Evolutionary conservation across 1,284 basidiomycete genomes (phyloP).

Genomic region (Tilletiaria anomala): DNA sequence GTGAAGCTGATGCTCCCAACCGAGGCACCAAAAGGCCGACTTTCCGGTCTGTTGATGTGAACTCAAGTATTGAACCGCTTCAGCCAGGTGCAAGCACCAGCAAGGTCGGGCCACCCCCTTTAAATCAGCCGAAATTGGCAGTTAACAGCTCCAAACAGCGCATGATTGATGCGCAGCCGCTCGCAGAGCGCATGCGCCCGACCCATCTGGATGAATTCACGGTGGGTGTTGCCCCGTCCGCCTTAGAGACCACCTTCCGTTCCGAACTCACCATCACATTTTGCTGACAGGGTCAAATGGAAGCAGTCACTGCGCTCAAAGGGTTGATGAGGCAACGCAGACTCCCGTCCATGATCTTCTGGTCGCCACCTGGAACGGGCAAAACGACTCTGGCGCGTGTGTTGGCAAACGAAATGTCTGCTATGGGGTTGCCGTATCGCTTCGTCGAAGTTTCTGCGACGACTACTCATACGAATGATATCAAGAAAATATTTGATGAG

Average conservation of each 20-base stretch:
- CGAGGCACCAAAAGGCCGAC: too few relatives aligned
- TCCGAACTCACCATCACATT: constrained; percentile 1
- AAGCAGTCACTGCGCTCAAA: too few relatives aligned
- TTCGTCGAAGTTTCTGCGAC: constrained; percentile 39
- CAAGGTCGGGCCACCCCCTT: too few relatives aligned
- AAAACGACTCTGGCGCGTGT: constrained; percentile 68
- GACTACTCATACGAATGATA: constrained; percentile 57
- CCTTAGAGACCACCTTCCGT: neutral
- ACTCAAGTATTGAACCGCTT: too few relatives aligned
- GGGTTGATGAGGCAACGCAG: constrained; percentile 21
- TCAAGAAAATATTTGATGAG: constrained; percentile 66
- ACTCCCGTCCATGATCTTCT: constrained; percentile 31
- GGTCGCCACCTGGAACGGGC: constrained; percentile 43
- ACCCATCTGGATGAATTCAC: constrained; percentile 27
- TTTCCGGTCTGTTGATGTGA: too few relatives aligned
- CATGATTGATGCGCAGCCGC: constrained; percentile 17
- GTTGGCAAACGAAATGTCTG: constrained; percentile 52
- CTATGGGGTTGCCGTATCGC: constrained; percentile 15
- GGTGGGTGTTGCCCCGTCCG: neutral
- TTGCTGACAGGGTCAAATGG: constrained; percentile 25
- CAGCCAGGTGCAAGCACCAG: too few relatives aligned
- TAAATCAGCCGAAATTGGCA: too few relatives aligned
- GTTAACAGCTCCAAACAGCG: too few relatives aligned
- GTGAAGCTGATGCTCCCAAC: too few relatives aligned
- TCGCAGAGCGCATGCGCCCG: constrained; percentile 34